Conservation (phyloP, 1,284 basidiomycete species). For the Irpex sp. region DNA sequence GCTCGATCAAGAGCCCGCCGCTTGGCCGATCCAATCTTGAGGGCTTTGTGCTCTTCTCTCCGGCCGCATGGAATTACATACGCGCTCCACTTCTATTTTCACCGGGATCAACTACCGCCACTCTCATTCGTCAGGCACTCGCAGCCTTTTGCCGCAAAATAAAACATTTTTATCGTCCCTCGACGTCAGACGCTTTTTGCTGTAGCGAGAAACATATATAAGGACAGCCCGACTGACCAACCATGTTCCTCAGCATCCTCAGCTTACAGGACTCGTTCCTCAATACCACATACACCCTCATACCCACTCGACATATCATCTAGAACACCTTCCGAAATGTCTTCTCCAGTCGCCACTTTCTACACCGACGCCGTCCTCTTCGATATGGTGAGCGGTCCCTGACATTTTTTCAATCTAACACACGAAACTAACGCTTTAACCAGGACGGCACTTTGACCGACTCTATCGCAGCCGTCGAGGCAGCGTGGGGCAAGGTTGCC, state of each 20-base stretch:
- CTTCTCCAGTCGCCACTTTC: slow-evolving; percentile 32
- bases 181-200: slow-evolving; percentile 12
- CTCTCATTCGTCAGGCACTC: neutral
- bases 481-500: slow-evolving; percentile 77
- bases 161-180: neutral
- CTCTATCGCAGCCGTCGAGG: slow-evolving; percentile 75
- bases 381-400: slow-evolving; percentile 55
- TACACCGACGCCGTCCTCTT: slow-evolving; percentile 65
- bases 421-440: neutral
- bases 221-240: neutral
- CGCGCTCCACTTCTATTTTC: slow-evolving; percentile 2
- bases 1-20: neutral
- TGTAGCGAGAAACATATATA: slow-evolving; percentile 10
- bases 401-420: neutral
- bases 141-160: neutral
- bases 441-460: slow-evolving; percentile 74
- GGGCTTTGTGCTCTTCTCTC: neutral
- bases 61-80: neutral
- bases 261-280: slow-evolving; percentile 1
- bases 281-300: slow-evolving; percentile 9
- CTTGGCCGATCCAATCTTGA: neutral
- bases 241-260: neutral
- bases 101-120: neutral
- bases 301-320: slow-evolving; percentile 6
- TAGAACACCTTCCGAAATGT: slow-evolving; percentile 18